Base-by-base conservation (phyloP, 176 grass and related monocot species). In the Oryza meridionalis region DNA sequence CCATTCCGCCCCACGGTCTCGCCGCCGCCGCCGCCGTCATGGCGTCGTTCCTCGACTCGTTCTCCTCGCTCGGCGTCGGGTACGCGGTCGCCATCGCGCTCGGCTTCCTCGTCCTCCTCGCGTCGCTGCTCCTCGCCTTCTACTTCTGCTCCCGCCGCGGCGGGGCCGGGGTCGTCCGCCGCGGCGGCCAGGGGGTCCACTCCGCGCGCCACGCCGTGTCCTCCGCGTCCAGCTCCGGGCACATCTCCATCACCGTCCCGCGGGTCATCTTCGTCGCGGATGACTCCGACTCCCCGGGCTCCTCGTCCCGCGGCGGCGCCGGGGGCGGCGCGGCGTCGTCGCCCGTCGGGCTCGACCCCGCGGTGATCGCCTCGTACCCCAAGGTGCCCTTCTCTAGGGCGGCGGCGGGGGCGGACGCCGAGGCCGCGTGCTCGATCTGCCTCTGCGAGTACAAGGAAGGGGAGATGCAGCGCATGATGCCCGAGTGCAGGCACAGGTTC, bases 201-300 rank as follows among this genome's bases (percentile, higher is more conserved):
- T 64, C 80, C 32, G 64, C 53, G 33, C 26, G 62, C 0, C 77
- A 32, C 64, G 40, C 75, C 4, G 43, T 55, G 0, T 79, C 92
- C 72, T 89, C 89, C 2, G 83, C 92, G 1, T 84, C 81, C 26
- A 89, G 84, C 43, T 90, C 88, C 1, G 84, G 88, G 25, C 88
- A 90, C 88, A 86, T 90, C 62, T 87, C 88, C 69, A 76, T 83
- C 70, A 87, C 64, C 11, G 89, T 92, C 9, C 96, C 93, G 21
- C 91, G 91, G n/a, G 86, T 99, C 82, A 89, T 99, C 42, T 99
- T 99, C 78, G 96, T 99, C 0, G 89, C 85, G 10, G 96, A 99
- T 26, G 96, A 95, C 72, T 80, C 85, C 55, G 87, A 93, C 32
- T 91, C 90, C 21, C 90, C 92, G n/a, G 86, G 89, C 25, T 85